Percentiles rank a stretch among this genome's conserved stretches.
These are phyloP conservation scores for Keithomyces neogunnii DNA, from an alignment of 2,329 filamentous ascomycete species.

Conservation along the genomic window DNA sequence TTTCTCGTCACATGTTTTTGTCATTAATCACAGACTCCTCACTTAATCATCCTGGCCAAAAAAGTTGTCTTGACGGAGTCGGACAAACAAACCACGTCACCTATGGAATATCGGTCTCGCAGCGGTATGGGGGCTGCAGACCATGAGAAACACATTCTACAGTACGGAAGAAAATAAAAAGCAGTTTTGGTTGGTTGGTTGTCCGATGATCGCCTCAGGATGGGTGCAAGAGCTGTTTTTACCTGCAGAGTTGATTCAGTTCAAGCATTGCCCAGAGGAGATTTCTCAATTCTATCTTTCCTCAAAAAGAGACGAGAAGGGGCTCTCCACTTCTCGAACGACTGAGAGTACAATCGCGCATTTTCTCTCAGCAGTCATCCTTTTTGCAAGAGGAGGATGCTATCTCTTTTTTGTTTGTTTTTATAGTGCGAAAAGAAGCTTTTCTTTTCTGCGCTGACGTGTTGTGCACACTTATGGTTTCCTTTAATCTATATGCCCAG, in stretches of 20 bases:
- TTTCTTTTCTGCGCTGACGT: conserved; percentile 4
- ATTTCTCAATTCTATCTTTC: not conserved
- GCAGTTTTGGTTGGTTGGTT: conserved; percentile 1
- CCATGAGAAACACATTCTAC: conserved; percentile 15
- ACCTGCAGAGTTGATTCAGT: not conserved
- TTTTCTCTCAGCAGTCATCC: not conserved
- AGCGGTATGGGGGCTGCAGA: conserved; percentile 15
- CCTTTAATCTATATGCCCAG: conserved; percentile 10
- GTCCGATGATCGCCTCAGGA: conserved; percentile 1
- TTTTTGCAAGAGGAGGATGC: not conserved
- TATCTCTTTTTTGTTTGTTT: conserved; percentile 11
- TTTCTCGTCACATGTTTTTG: conserved; percentile 24
- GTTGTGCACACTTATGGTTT: conserved; percentile 11
- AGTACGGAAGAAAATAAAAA: conserved; percentile 8
- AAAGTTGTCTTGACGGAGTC: conserved; percentile 22
- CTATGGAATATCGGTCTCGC: conserved; percentile 28
- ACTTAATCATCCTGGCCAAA: conserved; percentile 27
- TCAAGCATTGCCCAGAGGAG: not conserved
- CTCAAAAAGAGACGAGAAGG: not conserved
- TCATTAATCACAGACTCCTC: conserved; percentile 30
- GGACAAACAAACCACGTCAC: conserved; percentile 21
- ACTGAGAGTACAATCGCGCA: conserved; percentile 1
- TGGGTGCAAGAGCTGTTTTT: not conserved
- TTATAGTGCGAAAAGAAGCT: not conserved
- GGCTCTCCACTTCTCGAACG: not conserved